Evolutionary conservation across 352 stramenopile genomes (phyloP).

Genomic region (Globisporangium acanthophoron): DNA sequence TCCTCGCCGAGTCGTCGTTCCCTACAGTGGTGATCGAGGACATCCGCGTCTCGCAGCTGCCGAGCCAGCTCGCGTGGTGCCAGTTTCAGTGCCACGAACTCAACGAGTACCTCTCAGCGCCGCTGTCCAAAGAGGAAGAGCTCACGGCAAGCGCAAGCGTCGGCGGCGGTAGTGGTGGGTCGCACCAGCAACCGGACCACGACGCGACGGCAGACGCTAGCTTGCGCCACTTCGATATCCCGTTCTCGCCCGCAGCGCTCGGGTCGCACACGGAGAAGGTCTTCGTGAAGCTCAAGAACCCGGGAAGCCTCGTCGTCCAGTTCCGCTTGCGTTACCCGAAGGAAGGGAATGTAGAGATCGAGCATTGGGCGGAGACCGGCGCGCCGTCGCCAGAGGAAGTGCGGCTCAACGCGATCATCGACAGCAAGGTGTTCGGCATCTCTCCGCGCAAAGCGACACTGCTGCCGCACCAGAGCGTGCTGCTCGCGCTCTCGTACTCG

Average conservation of each 20-base stretch:
- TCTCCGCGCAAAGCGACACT: slow-evolving; percentile 46
- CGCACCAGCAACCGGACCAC: slow-evolving; percentile 5
- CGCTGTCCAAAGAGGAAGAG: slow-evolving; percentile 35
- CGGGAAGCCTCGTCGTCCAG: slow-evolving; percentile 73
- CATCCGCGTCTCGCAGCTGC: slow-evolving; percentile 50
- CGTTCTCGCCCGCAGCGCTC: slow-evolving; percentile 74
- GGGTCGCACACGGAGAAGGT: slow-evolving; percentile 50
- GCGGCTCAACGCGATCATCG: slow-evolving; percentile 72
- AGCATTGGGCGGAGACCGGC: slow-evolving; percentile 90
- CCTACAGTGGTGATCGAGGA: slow-evolving; percentile 84
- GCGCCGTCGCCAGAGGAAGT: slow-evolving; percentile 78
- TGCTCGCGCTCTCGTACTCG: slow-evolving; percentile 62
- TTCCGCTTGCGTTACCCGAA: slow-evolving; percentile 88
- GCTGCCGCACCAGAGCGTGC: slow-evolving; percentile 51
- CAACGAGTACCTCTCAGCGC: slow-evolving; percentile 60
- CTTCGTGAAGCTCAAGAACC: slow-evolving; percentile 83
- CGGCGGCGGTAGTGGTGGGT: slow-evolving; percentile 6
- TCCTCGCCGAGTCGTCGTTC: slow-evolving; percentile 79
- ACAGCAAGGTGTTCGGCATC: slow-evolving; percentile 70
- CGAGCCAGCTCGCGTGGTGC: slow-evolving; percentile 52
- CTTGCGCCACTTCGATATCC: slow-evolving; percentile 51
- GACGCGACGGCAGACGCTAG: neutral
- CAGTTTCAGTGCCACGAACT: slow-evolving; percentile 74
- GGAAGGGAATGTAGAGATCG: slow-evolving; percentile 89
- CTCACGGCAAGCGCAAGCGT: slow-evolving; percentile 18